A percentile compares a stretch with the other conserved stretches of the same genome.
Conservation (phyloP, 2,329 filamentous ascomycete genomes). For the Dryadomyces quercus-mongolicae region DNA sequence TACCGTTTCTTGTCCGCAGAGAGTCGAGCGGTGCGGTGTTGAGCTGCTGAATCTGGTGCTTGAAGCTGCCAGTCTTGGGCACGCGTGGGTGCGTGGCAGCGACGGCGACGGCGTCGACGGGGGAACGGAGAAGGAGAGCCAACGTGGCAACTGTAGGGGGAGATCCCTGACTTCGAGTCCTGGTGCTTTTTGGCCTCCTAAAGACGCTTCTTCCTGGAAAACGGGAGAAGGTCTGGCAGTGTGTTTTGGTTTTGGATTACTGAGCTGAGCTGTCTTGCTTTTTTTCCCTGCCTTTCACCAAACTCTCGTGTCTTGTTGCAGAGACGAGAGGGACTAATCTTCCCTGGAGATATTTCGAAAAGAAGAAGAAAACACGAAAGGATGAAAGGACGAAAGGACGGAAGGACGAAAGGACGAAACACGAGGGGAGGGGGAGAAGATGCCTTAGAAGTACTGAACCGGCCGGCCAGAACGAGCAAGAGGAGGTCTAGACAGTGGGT, state of each 20-base stretch:
- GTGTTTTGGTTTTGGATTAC: too few relatives aligned
- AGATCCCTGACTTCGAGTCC: neutral
- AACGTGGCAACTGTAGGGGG: slow-evolving; percentile 5
- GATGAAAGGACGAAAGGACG: too few relatives aligned
- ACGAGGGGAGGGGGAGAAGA: neutral
- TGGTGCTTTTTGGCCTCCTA: too few relatives aligned
- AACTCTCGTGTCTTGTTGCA: too few relatives aligned
- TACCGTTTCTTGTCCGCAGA: neutral
- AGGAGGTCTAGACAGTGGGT: neutral
- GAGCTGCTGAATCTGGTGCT: neutral
- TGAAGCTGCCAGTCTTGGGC: neutral
- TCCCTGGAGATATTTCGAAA: too few relatives aligned
- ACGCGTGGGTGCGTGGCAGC: slow-evolving; percentile 1
- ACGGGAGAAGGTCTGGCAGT: too few relatives aligned
- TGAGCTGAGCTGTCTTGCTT: too few relatives aligned
- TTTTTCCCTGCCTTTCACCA: too few relatives aligned
- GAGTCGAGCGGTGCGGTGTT: neutral
- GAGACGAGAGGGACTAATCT: too few relatives aligned
- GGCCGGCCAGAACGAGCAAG: neutral
- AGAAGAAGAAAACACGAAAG: too few relatives aligned
- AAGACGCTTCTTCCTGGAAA: too few relatives aligned
- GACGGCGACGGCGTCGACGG: slow-evolving; percentile 7
- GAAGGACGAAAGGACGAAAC: too few relatives aligned
- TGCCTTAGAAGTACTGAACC: neutral
- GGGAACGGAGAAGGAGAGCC: slow-evolving; percentile 10